Conservation (phyloP, 2,329 filamentous ascomycete genomes). For the Ceratocystis ficicola region DNA sequence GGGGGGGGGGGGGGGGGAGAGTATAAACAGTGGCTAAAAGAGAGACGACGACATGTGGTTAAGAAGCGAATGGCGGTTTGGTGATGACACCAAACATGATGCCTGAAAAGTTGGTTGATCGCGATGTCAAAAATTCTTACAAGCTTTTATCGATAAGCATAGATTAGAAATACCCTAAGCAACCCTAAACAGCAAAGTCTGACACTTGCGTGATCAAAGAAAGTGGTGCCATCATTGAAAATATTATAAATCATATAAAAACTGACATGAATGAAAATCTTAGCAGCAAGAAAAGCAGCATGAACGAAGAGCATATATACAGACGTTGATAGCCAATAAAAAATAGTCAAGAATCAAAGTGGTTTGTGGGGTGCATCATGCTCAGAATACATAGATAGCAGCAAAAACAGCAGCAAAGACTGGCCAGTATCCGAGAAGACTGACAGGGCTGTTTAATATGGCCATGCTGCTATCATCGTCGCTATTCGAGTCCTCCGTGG, state of each 20-base stretch:
- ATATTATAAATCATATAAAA: not conserved
- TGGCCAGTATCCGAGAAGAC: slow-evolving; percentile 41
- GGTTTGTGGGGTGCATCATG: not conserved
- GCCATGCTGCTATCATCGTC: slow-evolving; percentile 27
- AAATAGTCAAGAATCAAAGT: not conserved
- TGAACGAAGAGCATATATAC: not conserved
- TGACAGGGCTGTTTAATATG: slow-evolving; percentile 25
- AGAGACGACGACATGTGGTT: not conserved
- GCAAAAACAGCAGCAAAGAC: slow-evolving; percentile 35
- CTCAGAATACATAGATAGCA: slow-evolving; percentile 30
- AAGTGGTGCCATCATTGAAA: too few species aligned
- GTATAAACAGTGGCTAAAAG: not conserved
- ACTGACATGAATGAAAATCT: not conserved
- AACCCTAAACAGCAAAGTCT: not conserved
- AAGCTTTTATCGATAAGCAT: slow-evolving; percentile 11
- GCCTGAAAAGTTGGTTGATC: not conserved
- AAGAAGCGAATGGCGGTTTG: not conserved
- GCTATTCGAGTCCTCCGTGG: slow-evolving; percentile 26
- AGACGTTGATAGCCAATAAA: not conserved
- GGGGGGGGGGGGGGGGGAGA: not conserved
- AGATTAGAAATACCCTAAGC: not conserved
- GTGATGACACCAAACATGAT: not conserved
- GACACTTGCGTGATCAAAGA: too few species aligned
- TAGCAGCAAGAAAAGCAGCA: not conserved
- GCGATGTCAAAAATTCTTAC: slow-evolving; percentile 6